Conservation (phyloP, 208 protist genomes). For the Leishmania braziliensis region DNA sequence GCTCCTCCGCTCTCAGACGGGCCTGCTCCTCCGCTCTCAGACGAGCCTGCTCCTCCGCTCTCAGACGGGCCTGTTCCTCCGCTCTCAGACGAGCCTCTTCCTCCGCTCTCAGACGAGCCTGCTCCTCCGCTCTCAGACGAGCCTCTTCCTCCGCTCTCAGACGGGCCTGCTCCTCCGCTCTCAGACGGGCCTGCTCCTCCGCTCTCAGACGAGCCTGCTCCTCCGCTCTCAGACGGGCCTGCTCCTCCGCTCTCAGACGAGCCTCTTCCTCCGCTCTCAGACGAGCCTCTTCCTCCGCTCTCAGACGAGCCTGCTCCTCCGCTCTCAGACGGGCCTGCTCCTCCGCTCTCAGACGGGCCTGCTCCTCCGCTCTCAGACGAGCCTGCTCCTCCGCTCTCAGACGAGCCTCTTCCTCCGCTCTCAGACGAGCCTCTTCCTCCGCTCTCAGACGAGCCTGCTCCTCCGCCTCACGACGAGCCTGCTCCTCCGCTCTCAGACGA, state of each 20-base stretch:
- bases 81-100: constrained; percentile 22
- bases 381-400: constrained; percentile 59
- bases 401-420: constrained; percentile 26
- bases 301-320: constrained; percentile 84
- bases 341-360: not conserved
- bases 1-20: constrained; percentile 32
- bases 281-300: constrained; percentile 42
- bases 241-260: not conserved
- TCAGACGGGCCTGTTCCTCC: constrained; percentile 77
- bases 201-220: constrained; percentile 33
- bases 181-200: constrained; percentile 41
- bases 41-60: constrained; percentile 49
- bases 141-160: constrained; percentile 28
- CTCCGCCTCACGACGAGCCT: constrained; percentile 24
- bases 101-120: constrained; percentile 53
- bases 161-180: constrained; percentile 23
- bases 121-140: constrained; percentile 1
- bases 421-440: constrained; percentile 28
- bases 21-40: constrained; percentile 58
- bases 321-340: constrained; percentile 29
- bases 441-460: constrained; percentile 37
- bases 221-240: constrained; percentile 39
- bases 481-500: constrained; percentile 58
- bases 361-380: constrained; percentile 46
- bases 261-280: constrained; percentile 52